These are phyloP conservation scores for Solanum etuberosum DNA, from an alignment of 257 asterid species.

Conservation along the genomic window DNA sequence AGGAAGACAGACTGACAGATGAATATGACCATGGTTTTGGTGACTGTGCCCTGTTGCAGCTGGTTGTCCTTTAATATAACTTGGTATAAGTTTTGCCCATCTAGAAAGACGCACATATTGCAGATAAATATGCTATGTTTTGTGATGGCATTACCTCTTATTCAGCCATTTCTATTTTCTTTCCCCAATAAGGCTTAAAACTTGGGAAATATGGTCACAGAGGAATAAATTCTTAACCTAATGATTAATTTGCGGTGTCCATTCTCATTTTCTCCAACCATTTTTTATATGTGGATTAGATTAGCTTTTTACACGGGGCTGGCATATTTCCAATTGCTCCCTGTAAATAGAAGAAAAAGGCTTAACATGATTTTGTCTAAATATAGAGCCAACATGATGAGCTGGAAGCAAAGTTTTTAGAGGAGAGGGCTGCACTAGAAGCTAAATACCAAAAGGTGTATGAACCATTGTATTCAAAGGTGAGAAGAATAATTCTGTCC, in stretches of 20 bases:
- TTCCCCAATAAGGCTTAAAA: neutral
- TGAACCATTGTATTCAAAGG: slow-evolving; percentile 58
- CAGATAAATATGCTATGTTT: neutral
- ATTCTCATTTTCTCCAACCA: neutral
- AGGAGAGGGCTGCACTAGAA: slow-evolving; percentile 75
- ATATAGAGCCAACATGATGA: slow-evolving; percentile 65
- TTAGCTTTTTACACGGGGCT: neutral
- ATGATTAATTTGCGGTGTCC: neutral
- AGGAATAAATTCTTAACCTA: neutral
- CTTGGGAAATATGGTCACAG: neutral
- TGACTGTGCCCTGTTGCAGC: neutral
- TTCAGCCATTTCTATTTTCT: neutral
- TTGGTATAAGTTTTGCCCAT: neutral
- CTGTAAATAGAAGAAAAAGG: neutral
- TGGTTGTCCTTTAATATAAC: neutral
- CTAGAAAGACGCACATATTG: neutral
- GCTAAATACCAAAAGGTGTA: slow-evolving; percentile 70
- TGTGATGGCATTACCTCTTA: neutral
- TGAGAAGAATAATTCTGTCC: neutral
- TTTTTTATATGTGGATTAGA: too few species aligned
- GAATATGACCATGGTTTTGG: neutral
- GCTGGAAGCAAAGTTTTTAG: slow-evolving; percentile 56
- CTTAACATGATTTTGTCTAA: neutral
- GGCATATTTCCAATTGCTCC: neutral
- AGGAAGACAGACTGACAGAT: neutral